A percentile compares a stretch with the other conserved stretches of the same genome.
These are phyloP conservation scores for Medicago arabica DNA, from an alignment of 306 rosid species.

Conservation along the genomic window DNA sequence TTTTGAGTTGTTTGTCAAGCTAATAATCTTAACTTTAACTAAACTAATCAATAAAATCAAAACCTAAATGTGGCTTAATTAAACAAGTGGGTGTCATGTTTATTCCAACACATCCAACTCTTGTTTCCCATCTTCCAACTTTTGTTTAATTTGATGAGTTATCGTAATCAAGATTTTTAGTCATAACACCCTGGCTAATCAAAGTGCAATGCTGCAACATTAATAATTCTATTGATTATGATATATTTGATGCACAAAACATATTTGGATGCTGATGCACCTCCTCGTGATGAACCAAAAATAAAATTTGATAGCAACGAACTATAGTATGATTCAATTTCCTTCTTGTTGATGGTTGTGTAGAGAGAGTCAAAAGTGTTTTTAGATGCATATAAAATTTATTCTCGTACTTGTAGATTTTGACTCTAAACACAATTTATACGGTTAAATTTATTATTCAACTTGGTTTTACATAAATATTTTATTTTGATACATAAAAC, in stretches of 20 bases:
- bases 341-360: background rate
- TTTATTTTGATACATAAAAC: too few species aligned
- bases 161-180: conserved; percentile 51
- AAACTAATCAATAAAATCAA: conserved; percentile 38
- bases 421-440: background rate
- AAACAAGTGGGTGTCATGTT: conserved; percentile 77
- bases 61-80: conserved; percentile 1
- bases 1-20: conserved; percentile 62
- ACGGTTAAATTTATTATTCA: too few species aligned
- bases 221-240: conserved; percentile 41
- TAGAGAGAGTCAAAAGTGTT: too few species aligned
- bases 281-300: background rate
- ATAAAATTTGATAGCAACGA: conserved; percentile 28
- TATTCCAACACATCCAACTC: conserved; percentile 76
- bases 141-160: conserved; percentile 40
- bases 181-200: conserved; percentile 52
- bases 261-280: too few species aligned
- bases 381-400: background rate
- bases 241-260: background rate
- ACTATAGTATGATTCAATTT: background rate
- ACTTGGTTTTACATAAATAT: too few species aligned
- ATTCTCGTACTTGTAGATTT: background rate
- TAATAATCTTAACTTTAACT: conserved; percentile 36
- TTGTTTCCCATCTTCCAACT: conserved; percentile 92
- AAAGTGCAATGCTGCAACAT: conserved; percentile 24